Evolutionary conservation across 1,284 basidiomycete genomes (phyloP).

Genomic region (Filobasidium uniguttulatum): DNA sequence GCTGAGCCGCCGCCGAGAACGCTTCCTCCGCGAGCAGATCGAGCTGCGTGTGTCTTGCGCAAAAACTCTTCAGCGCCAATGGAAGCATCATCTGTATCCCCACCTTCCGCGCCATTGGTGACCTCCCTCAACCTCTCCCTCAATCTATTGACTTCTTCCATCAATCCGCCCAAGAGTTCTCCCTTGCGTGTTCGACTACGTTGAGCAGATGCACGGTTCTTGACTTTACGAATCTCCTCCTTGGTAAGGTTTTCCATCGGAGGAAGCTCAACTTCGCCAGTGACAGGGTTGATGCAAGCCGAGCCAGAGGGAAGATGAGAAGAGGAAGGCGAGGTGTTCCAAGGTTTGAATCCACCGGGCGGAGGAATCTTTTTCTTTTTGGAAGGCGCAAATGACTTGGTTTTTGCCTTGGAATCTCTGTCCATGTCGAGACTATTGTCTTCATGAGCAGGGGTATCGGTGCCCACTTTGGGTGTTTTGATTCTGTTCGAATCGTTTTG

Average conservation of each 20-base stretch:
- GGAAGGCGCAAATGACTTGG: not conserved
- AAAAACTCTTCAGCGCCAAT: constrained; percentile 1
- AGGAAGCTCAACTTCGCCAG: constrained; percentile 14
- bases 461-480: too few relatives aligned
- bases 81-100: not conserved
- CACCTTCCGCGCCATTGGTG: constrained; percentile 1
- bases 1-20: constrained; percentile 1
- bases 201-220: constrained; percentile 15
- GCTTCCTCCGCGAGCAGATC: not conserved
- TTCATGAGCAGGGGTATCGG: too few relatives aligned
- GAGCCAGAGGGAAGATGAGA: constrained; percentile 15
- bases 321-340: constrained; percentile 15
- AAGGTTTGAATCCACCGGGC: constrained; percentile 14
- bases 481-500: not conserved
- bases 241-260: constrained; percentile 14
- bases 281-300: constrained; percentile 14
- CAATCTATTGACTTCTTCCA: constrained; percentile 10
- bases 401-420: too few relatives aligned
- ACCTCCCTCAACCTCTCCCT: constrained; percentile 7
- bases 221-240: constrained; percentile 16
- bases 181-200: constrained; percentile 13
- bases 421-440: too few relatives aligned
- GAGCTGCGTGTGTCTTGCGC: not conserved
- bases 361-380: constrained; percentile 13
- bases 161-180: constrained; percentile 10